phyloP scores from a whole-genome alignment of 2,329 filamentous ascomycete genomes.

The Didymella pinodella region DNA sequence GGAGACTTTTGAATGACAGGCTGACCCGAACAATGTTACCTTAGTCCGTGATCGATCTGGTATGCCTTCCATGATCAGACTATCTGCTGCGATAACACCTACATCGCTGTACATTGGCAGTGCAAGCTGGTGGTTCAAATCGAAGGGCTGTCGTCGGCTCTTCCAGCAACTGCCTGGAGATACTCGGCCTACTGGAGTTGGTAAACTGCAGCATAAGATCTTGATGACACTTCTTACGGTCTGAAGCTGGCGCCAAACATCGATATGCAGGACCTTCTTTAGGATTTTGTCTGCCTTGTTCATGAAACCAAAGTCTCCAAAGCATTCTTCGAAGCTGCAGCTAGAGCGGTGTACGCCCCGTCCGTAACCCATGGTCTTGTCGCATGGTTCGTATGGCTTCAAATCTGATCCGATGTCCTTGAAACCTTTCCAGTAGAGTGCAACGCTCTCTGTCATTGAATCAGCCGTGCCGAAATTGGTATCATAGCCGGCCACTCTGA shows the following conservation, averaged over 20 bases:
- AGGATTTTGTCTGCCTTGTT: not conserved
- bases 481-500: not conserved
- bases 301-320: not conserved
- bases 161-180: too few species aligned
- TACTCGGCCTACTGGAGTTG: not conserved
- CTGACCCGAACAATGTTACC: too few species aligned
- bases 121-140: too few species aligned
- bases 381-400: not conserved
- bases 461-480: not conserved
- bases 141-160: too few species aligned
- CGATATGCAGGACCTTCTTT: not conserved
- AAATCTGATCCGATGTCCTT: not conserved
- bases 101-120: too few species aligned
- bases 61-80: too few species aligned
- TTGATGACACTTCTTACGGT: not conserved
- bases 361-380: not conserved
- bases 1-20: too few species aligned
- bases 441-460: not conserved
- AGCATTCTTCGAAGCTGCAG: slow-evolving; percentile 2
- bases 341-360: not conserved
- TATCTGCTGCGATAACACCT: too few species aligned
- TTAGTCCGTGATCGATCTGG: too few species aligned
- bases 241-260: not conserved
- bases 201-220: too few species aligned
- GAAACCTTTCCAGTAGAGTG: slow-evolving; percentile 1